phyloP scores from a whole-genome alignment of 306 rosid species.

The Sesbania bispinosa region DNA sequence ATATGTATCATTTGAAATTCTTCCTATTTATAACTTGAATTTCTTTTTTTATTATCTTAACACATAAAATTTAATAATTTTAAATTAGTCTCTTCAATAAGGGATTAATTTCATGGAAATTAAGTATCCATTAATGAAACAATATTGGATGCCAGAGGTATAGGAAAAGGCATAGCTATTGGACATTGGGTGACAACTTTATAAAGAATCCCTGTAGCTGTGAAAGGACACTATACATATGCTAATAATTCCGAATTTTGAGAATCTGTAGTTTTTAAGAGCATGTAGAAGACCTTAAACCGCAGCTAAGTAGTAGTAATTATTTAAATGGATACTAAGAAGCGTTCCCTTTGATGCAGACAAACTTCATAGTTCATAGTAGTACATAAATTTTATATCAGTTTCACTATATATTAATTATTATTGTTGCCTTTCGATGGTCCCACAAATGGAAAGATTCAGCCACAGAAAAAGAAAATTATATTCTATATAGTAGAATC shows the following conservation, averaged over 20 bases:
- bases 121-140: neutral
- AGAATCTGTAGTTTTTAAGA: neutral
- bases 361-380: too few species aligned
- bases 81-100: too few species aligned
- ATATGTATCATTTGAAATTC: too few species aligned
- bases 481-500: neutral
- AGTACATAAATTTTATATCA: neutral
- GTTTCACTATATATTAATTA: neutral
- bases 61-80: too few species aligned
- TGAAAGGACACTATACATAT: slow-evolving; percentile 6
- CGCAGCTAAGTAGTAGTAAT: neutral
- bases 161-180: neutral
- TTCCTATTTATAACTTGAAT: too few species aligned
- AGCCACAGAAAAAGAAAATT: too few species aligned
- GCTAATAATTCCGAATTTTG: slow-evolving; percentile 3
- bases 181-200: neutral
- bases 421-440: neutral
- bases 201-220: neutral
- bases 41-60: too few species aligned
- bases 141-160: neutral
- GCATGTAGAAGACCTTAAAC: neutral
- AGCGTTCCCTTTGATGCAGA: neutral
- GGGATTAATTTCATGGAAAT: neutral
- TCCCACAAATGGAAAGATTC: slow-evolving; percentile 17
- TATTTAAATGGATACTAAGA: neutral